phyloP scores from a whole-genome alignment of 2,329 filamentous ascomycete genomes.

The Cercospora sp. region DNA sequence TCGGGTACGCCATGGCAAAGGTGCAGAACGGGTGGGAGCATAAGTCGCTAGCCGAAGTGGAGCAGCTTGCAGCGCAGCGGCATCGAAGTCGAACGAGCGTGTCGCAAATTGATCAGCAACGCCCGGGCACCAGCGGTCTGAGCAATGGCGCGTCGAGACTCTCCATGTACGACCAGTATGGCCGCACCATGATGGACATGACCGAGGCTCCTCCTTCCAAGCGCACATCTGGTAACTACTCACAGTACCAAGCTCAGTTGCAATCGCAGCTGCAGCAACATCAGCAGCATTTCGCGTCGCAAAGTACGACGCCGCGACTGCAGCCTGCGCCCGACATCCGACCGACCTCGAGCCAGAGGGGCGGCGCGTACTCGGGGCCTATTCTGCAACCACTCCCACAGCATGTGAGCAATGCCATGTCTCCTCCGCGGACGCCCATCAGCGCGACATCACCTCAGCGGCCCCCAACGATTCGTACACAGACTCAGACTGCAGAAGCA shows the following conservation, averaged over 20 bases:
- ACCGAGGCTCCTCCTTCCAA: conserved; percentile 34
- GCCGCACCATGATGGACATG: conserved; percentile 18
- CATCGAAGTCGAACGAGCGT: conserved; percentile 40
- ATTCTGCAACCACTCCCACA: conserved; percentile 12
- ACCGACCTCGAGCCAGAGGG: conserved; percentile 24
- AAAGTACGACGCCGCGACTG: conserved; percentile 19
- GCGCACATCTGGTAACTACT: conserved; percentile 36
- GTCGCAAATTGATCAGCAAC: conserved; percentile 30
- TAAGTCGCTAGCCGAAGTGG: conserved; percentile 73
- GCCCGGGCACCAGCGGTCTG: conserved; percentile 34
- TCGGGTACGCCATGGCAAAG: conserved; percentile 93
- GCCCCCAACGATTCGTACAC: conserved; percentile 62
- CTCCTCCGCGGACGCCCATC: conserved; percentile 38
- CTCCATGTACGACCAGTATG: conserved; percentile 34
- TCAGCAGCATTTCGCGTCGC: conserved; percentile 10
- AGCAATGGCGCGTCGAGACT: conserved; percentile 32
- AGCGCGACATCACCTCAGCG: conserved; percentile 31
- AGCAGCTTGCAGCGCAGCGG: conserved; percentile 69
- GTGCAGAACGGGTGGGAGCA: conserved; percentile 87
- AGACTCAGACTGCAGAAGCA: conserved; percentile 64
- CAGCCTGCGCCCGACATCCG: conserved; percentile 38
- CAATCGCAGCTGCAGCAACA: conserved; percentile 20
- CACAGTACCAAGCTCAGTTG: conserved; percentile 17
- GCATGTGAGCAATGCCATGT: conserved; percentile 28
- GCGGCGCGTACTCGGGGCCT: conserved; percentile 11